These are phyloP conservation scores for Quercus suber DNA, from an alignment of 306 rosid species.

Conservation along the genomic window DNA sequence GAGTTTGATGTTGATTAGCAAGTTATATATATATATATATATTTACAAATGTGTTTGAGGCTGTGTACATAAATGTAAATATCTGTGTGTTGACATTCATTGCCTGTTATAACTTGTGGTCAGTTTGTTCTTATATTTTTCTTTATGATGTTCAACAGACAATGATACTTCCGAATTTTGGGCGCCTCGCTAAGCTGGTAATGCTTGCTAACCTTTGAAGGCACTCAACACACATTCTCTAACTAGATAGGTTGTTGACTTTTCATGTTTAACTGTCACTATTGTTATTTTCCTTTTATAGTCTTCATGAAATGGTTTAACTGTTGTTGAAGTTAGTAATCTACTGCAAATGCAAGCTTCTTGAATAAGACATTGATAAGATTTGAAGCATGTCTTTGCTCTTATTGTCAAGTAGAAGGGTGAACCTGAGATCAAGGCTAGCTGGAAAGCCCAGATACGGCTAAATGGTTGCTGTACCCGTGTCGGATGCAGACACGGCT, in stretches of 20 bases:
- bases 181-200: constrained; percentile 92
- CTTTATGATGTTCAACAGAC: constrained; percentile 50
- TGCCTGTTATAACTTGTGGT: neutral
- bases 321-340: neutral
- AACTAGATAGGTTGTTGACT: neutral
- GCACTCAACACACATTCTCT: neutral
- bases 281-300: neutral
- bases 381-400: neutral
- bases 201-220: constrained; percentile 23
- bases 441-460: too few relatives aligned
- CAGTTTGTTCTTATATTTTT: constrained; percentile 17
- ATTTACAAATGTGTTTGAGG: too few relatives aligned
- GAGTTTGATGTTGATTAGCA: constrained; percentile 6
- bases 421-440: too few relatives aligned
- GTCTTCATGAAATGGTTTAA: neutral
- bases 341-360: neutral
- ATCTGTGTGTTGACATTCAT: neutral
- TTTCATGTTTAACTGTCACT: neutral
- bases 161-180: constrained; percentile 88
- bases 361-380: neutral
- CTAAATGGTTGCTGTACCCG: too few relatives aligned
- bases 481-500: too few relatives aligned
- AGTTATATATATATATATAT: neutral
- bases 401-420: neutral
- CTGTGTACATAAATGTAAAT: neutral